Percentiles rank a stretch among this genome's conserved stretches.
phyloP scores from a whole-genome alignment of 345 rosid species.

The Syzygium jambos region DNA sequence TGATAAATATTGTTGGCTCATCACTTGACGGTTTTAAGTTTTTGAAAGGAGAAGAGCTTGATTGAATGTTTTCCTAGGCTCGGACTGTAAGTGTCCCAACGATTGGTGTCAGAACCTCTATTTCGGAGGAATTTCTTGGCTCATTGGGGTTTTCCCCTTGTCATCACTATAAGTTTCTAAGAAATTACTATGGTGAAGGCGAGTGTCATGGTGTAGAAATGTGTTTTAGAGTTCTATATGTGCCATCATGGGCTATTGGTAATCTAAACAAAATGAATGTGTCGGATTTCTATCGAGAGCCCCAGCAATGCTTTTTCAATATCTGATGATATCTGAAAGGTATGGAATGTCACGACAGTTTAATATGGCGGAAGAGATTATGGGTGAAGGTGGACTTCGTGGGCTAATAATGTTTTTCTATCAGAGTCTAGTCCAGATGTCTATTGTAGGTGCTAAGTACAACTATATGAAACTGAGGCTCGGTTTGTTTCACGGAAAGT shows the following conservation, averaged over 20 bases:
- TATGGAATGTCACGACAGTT: not conserved
- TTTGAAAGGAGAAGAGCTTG: not conserved
- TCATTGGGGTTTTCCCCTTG: not conserved
- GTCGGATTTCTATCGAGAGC: not conserved
- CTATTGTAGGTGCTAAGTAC: not conserved
- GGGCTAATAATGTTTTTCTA: too few relatives aligned
- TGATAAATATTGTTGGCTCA: not conserved
- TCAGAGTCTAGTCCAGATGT: not conserved
- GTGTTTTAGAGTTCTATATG: not conserved
- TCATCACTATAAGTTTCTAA: not conserved
- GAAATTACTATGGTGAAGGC: not conserved
- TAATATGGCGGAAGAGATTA: not conserved
- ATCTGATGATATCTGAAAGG: not conserved
- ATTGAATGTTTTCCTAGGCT: not conserved
- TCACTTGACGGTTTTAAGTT: not conserved
- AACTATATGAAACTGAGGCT: too few relatives aligned
- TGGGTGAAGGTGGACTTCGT: not conserved
- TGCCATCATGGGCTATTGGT: not conserved
- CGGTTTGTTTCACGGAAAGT: too few relatives aligned
- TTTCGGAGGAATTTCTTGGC: not conserved
- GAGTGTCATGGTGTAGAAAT: not conserved
- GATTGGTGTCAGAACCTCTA: not conserved
- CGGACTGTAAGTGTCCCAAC: not conserved
- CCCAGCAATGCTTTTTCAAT: not conserved
- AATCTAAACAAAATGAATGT: not conserved